phyloP scores from a whole-genome alignment of 805 yeast genomes.

The Tetrapisispora phaffii region DNA sequence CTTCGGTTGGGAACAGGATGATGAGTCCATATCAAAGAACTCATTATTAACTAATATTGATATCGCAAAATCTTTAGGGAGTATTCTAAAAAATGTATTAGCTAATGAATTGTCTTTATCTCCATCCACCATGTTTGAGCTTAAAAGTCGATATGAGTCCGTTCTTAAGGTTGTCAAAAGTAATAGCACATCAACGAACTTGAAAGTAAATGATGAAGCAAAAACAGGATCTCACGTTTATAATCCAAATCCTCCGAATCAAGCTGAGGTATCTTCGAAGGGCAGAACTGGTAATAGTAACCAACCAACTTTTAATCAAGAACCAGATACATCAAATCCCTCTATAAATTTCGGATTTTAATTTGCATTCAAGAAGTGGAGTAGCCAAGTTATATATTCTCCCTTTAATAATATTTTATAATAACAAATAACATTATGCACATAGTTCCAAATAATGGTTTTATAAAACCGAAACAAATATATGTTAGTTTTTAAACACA shows the following conservation, averaged over 20 bases:
- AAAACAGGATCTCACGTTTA: background rate
- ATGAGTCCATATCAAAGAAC: background rate
- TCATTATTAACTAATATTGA: conserved; percentile 21
- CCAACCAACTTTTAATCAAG: background rate
- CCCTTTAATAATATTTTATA: too few species aligned
- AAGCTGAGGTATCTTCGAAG: too few species aligned
- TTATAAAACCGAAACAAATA: background rate
- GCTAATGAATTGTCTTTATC: conserved; percentile 24
- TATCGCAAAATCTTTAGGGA: conserved; percentile 26
- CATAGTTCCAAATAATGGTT: too few species aligned
- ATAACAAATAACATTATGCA: background rate
- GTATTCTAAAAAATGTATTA: conserved; percentile 23
- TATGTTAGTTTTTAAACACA: background rate
- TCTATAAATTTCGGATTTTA: background rate
- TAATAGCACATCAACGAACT: conserved; percentile 1
- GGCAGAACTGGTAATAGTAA: background rate
- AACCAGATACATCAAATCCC: background rate
- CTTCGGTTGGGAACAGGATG: background rate
- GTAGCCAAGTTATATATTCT: background rate
- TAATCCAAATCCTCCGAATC: background rate
- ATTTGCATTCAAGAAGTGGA: background rate
- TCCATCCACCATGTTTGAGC: conserved; percentile 19
- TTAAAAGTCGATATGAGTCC: conserved; percentile 17
- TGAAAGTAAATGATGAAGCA: background rate
- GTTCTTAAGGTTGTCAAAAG: conserved; percentile 18